A percentile compares a stretch with the other conserved stretches of the same genome.
These are phyloP conservation scores for Hyaloscypha hepaticicola DNA, from an alignment of 495 filamentous ascomycete species.

Conservation along the genomic window DNA sequence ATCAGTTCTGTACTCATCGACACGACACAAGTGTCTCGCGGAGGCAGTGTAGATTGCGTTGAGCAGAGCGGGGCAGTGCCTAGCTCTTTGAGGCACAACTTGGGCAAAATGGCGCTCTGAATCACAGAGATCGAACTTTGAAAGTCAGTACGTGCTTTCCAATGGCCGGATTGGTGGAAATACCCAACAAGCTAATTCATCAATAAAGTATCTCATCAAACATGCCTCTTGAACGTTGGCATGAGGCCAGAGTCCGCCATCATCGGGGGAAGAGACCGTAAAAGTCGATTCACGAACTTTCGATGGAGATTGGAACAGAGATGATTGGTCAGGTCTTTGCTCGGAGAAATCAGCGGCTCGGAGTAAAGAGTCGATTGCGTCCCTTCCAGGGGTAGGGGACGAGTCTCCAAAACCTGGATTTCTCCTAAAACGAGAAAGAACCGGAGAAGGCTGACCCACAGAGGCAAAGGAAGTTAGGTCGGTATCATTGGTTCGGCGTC, in stretches of 20 bases:
- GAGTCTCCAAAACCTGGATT: not conserved
- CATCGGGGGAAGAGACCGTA: not conserved
- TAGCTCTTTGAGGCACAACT: conserved; percentile 33
- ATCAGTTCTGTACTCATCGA: conserved; percentile 25
- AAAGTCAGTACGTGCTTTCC: not conserved
- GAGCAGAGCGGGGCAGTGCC: conserved; percentile 35
- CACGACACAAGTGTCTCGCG: conserved; percentile 30
- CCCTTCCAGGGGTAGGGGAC: not conserved
- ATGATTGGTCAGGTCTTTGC: not conserved
- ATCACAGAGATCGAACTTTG: conserved; percentile 26
- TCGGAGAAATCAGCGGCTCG: conserved; percentile 15
- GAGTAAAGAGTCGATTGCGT: conserved; percentile 17
- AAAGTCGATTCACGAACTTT: not conserved
- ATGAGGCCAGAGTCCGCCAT: not conserved
- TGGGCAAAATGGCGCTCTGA: conserved; percentile 32
- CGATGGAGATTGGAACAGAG: not conserved
- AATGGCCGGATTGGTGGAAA: not conserved
- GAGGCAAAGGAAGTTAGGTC: conserved; percentile 6
- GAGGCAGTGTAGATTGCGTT: conserved; percentile 37
- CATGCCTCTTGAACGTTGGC: conserved; percentile 29
- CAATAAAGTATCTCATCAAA: conserved; percentile 35
- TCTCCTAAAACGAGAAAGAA: not conserved
- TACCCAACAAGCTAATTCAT: conserved; percentile 31
- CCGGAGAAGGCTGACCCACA: not conserved
- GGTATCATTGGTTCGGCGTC: conserved; percentile 8